These are phyloP conservation scores for Xerocomellus amylosporus DNA, from an alignment of 768 basidiomycete genomes.

Conservation along the genomic window DNA sequence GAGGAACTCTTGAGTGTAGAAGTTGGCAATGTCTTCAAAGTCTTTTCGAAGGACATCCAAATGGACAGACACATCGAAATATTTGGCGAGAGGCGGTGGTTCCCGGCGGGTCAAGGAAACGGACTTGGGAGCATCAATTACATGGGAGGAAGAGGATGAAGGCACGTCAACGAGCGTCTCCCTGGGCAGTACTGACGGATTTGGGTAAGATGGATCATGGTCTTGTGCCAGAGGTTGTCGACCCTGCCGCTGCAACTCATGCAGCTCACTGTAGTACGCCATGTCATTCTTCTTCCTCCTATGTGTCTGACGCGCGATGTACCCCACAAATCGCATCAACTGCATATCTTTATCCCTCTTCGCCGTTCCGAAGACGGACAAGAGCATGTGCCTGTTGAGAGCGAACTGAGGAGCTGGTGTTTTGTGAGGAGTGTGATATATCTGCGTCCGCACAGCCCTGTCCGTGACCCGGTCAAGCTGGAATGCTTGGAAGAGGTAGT, in stretches of 20 bases:
- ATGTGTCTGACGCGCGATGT: constrained; percentile 45
- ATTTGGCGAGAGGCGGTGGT: constrained; percentile 21
- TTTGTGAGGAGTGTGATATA: constrained; percentile 29
- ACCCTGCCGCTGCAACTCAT: constrained; percentile 24
- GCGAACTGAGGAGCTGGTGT: constrained; percentile 51
- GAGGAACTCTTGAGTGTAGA: constrained; percentile 39
- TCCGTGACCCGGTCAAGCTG: constrained; percentile 39
- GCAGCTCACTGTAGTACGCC: constrained; percentile 38
- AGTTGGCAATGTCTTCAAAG: constrained; percentile 44
- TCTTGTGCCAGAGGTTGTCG: constrained; percentile 22
- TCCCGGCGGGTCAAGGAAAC: constrained; percentile 30
- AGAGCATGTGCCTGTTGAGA: constrained; percentile 53
- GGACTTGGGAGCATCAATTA: constrained; percentile 4
- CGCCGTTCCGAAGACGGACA: constrained; percentile 55
- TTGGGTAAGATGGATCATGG: constrained; percentile 18
- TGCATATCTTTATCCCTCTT: constrained; percentile 58
- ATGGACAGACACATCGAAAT: constrained; percentile 55
- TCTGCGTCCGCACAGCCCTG: constrained; percentile 34
- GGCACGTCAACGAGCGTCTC: background rate
- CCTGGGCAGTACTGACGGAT: background rate
- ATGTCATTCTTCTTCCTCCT: constrained; percentile 50
- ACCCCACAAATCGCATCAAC: constrained; percentile 58
- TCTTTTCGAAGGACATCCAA: constrained; percentile 55
- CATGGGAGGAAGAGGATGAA: background rate
- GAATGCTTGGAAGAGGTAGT: constrained; percentile 60